Conservation (phyloP, 345 rosid species). For the Diplotaxis tenuifolia region DNA sequence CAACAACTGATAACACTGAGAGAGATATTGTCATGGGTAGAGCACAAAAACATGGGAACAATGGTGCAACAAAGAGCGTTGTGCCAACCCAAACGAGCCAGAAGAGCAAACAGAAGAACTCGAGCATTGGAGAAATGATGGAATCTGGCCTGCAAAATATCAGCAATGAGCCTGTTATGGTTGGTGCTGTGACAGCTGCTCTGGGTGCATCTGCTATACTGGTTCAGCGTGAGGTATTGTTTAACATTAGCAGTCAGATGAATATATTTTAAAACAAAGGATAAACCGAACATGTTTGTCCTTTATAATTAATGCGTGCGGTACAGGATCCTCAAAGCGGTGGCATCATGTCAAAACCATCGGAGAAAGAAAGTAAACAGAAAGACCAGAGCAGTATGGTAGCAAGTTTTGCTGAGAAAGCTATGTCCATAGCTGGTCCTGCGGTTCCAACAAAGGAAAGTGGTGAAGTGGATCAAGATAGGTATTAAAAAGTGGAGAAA, state of each 20-base stretch:
- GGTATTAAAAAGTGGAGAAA: conserved; percentile 42
- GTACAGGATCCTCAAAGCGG: conserved; percentile 40
- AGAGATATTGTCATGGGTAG: conserved; percentile 32
- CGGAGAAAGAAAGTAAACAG: conserved; percentile 40
- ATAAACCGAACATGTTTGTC: background rate
- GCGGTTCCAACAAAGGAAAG: conserved; percentile 89
- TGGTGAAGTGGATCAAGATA: conserved; percentile 94
- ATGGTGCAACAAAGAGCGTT: conserved; percentile 17
- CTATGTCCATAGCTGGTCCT: conserved; percentile 90
- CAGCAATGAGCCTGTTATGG: conserved; percentile 55
- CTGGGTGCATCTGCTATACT: conserved; percentile 88
- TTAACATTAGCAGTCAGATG: conserved; percentile 8
- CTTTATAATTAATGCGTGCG: conserved; percentile 6
- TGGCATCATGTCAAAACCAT: conserved; percentile 37
- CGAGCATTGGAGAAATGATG: conserved; percentile 32
- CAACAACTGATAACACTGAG: conserved; percentile 35
- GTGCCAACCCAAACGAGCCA: conserved; percentile 27
- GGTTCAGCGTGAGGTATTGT: conserved; percentile 59
- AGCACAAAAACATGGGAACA: conserved; percentile 9
- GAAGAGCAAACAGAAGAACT: conserved; percentile 21
- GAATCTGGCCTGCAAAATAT: conserved; percentile 36
- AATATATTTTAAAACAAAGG: background rate
- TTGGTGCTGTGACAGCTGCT: conserved; percentile 88
- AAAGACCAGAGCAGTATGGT: conserved; percentile 51
- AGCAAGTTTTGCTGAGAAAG: conserved; percentile 92